Evolutionary conservation across 2,329 filamentous ascomycete species (phyloP).

Genomic region (Alternaria sp.): DNA sequence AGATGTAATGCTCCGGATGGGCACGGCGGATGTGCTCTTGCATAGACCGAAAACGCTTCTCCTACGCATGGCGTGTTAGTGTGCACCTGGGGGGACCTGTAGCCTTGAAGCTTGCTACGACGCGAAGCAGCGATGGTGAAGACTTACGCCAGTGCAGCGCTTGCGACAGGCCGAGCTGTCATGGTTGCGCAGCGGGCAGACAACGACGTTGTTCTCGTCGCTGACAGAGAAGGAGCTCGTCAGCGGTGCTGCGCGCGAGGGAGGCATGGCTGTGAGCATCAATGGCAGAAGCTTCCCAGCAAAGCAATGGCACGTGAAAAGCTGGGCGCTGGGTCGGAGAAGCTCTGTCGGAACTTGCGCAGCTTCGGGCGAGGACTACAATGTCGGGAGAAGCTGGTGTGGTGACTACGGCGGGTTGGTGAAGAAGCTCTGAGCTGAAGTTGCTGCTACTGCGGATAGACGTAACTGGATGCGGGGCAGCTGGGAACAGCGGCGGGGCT

Average conservation of each 20-base stretch:
- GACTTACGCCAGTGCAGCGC: slow-evolving; percentile 95
- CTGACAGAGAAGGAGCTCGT: slow-evolving; percentile 92
- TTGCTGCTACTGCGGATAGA: slow-evolving; percentile 21
- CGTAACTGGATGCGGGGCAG: slow-evolving; percentile 23
- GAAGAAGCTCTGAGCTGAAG: slow-evolving; percentile 18
- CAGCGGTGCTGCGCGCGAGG: slow-evolving; percentile 76
- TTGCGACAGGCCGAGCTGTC: slow-evolving; percentile 98
- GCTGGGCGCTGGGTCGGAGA: slow-evolving; percentile 5
- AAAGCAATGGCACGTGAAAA: slow-evolving; percentile 17
- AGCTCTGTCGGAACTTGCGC: slow-evolving; percentile 16
- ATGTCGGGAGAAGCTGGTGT: slow-evolving; percentile 5
- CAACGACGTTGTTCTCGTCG: slow-evolving; percentile 93
- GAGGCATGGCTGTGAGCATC: slow-evolving; percentile 75
- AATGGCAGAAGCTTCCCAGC: slow-evolving; percentile 31
- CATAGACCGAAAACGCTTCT: slow-evolving; percentile 97
- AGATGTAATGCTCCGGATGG: slow-evolving; percentile 96
- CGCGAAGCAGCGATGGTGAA: slow-evolving; percentile 20
- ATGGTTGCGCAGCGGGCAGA: slow-evolving; percentile 93
- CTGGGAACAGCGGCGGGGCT: slow-evolving; percentile 19
- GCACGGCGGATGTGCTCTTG: slow-evolving; percentile 98
- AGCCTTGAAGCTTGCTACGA: slow-evolving; percentile 16
- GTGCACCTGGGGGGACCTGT: slow-evolving; percentile 16
- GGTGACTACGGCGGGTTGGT: slow-evolving; percentile 11
- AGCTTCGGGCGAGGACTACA: slow-evolving; percentile 11
- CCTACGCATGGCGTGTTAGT: slow-evolving; percentile 63